Conservation (phyloP, 345 rosid genomes). For the Brassica incana region DNA sequence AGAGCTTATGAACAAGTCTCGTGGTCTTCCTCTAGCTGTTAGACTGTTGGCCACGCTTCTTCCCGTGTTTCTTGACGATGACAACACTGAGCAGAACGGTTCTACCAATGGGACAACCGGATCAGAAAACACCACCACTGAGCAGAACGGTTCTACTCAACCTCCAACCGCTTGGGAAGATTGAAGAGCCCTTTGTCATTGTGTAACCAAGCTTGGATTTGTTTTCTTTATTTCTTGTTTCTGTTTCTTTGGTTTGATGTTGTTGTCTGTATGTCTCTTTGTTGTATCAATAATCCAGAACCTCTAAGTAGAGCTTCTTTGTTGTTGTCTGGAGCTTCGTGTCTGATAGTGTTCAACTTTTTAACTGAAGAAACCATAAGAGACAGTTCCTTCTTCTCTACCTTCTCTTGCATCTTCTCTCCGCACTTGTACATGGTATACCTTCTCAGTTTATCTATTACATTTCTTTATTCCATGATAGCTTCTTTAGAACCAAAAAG, state of each 20-base stretch:
- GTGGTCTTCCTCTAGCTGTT: slow-evolving; percentile 50
- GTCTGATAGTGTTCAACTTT: not conserved
- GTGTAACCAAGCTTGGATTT: not conserved
- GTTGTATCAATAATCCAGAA: slow-evolving; percentile 21
- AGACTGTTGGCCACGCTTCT: slow-evolving; percentile 33
- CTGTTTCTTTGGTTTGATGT: not conserved
- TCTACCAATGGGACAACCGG: not conserved
- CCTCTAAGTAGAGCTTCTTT: slow-evolving; percentile 10
- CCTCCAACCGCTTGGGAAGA: not conserved
- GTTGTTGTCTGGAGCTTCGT: not conserved
- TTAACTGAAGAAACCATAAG: not conserved
- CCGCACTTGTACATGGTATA: not conserved
- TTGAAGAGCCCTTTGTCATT: not conserved
- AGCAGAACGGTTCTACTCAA: not conserved
- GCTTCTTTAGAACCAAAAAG: not conserved
- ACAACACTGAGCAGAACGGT: not conserved
- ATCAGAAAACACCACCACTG: not conserved
- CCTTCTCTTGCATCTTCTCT: not conserved
- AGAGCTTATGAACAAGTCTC: slow-evolving; percentile 40
- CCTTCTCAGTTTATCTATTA: not conserved
- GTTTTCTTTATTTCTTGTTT: not conserved
- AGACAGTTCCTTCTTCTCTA: not conserved
- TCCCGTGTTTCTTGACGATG: slow-evolving; percentile 28
- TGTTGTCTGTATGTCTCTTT: not conserved
- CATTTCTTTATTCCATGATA: slow-evolving; percentile 1